Evolutionary conservation across 768 basidiomycete species (phyloP), one percentile per base, ranked within the genome.

Genomic region (Termitomyces sp.): DNA sequence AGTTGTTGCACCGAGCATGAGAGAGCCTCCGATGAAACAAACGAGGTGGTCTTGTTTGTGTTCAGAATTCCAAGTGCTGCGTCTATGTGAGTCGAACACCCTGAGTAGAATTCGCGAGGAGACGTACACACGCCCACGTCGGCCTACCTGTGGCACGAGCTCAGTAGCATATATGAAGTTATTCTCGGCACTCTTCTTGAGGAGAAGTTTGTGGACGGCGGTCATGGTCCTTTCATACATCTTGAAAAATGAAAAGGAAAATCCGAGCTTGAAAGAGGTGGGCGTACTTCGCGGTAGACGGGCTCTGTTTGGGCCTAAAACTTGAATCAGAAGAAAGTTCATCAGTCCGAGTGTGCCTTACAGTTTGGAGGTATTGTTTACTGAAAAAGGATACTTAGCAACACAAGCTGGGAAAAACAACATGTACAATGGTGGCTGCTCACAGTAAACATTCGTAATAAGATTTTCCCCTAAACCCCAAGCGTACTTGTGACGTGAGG

Each of bases 21-120:
- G 83, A 0, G 90, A 90, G 1, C 94, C 96, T 45, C 87, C 93
- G 44, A 98, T 76, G 83, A 97, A 98, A 72, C 96, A 98, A 2
- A 91, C 94, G 22, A 98, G 84, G 68, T 98, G 95, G 67, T 98
- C 96, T 74, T 98, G 96, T 68, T 97, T 96, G 10, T 88, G 89
- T 18, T 77, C 75, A 28, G 88, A 72, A 20, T 80, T 78, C 90
- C 90, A 94, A 46, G 73, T 70, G 16, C 92, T 91, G 62, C 58
- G 22, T 22, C 16, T 22, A 15, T 5, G 22, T 50, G 6, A 51
- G 47, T 4, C 2, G 29, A 20, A 18, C 15, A 5, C 34, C 4
- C 24, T 41, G 22, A 22, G n/a, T n/a, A 33, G 29, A 5, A 16
- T 13, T 5, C 3, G 28, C 33, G 36, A 36, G 3, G 34, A 28